phyloP scores from a whole-genome alignment of 495 filamentous ascomycete species.

The Neurospora tetraspora region DNA sequence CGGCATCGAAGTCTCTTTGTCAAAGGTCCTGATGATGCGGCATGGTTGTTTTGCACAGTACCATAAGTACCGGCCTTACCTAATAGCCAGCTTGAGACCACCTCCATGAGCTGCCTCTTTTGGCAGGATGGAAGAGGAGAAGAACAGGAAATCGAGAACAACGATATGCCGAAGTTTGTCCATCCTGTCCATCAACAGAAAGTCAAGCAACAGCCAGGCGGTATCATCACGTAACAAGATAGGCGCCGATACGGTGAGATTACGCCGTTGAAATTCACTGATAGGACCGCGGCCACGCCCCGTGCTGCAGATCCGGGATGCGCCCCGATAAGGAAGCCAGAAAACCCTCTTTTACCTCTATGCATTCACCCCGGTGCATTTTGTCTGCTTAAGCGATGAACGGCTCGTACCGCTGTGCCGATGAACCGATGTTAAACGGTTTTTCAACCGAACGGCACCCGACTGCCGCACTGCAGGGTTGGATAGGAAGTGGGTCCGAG shows the following conservation, averaged over 20 bases:
- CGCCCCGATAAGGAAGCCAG: not conserved
- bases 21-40: not conserved
- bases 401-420: not conserved
- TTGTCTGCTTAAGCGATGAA: not conserved
- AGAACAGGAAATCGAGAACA: not conserved
- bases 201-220: not conserved
- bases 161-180: not conserved
- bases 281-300: not conserved
- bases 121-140: not conserved
- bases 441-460: not conserved
- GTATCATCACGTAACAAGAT: not conserved
- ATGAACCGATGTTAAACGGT: not conserved
- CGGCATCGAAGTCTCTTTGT: not conserved
- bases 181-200: not conserved
- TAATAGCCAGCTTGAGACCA: too few species aligned
- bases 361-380: not conserved
- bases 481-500: not conserved
- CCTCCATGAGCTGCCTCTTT: not conserved
- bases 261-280: not conserved
- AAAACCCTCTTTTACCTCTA: not conserved
- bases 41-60: not conserved
- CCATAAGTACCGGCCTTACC: not conserved
- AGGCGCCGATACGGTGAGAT: not conserved
- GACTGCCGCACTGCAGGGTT: not conserved
- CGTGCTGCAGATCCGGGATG: not conserved